Evolutionary conservation across 2,329 filamentous ascomycete species (phyloP), one percentile per base, ranked within the genome.

Genomic region (Aspergillus texensis): DNA sequence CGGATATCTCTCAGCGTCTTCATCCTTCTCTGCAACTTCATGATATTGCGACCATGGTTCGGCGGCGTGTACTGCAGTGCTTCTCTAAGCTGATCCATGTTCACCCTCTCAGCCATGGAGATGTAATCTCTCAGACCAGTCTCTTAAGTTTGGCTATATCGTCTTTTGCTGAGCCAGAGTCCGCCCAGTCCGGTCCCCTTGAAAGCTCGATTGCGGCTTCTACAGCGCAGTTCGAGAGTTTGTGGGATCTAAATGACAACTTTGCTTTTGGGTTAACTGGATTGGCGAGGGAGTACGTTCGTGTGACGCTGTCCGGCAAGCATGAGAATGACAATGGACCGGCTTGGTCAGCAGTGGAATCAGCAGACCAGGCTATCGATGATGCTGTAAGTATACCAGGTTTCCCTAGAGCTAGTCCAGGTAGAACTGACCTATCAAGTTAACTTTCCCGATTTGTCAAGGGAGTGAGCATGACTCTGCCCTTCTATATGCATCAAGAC

Each of bases 221-320:
- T 19, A 92, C 93, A 1, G 93, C 92, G 6, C 91, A 89, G 3
- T 97, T 98, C 72, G 95, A 99, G 71, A 94, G 89, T 0, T 88
- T 99, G 45, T 99, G 95, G 95, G 94, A 98, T 66, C 87, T 97
- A 8, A 91, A 89, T 10, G 95, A 99, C 76, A 98, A 98, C 73
- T 94, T 90, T 70, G 94, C 94, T 1, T 98, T 97, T 77, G 95
- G 96, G 3, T 90, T 99, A 19, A 96, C 92, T 11, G 92, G 94
- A 1, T 82, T 98, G 26, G 89, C 96, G 1, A 85, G 87, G 26
- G 92, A 93, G 0, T 93, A 95, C 74, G 86, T 90, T 59, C 83
- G 93, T 21, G 88, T 85, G 70, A 86, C 85, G 30, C 83, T 94
- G 62, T 88, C 89, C 16, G 91, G 92, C 32, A 89, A 91, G 71